Percentiles rank a stretch among this genome's conserved stretches.
These are phyloP conservation scores for Aspergillus sp. DNA, from an alignment of 2,329 filamentous ascomycete genomes.

Conservation along the genomic window DNA sequence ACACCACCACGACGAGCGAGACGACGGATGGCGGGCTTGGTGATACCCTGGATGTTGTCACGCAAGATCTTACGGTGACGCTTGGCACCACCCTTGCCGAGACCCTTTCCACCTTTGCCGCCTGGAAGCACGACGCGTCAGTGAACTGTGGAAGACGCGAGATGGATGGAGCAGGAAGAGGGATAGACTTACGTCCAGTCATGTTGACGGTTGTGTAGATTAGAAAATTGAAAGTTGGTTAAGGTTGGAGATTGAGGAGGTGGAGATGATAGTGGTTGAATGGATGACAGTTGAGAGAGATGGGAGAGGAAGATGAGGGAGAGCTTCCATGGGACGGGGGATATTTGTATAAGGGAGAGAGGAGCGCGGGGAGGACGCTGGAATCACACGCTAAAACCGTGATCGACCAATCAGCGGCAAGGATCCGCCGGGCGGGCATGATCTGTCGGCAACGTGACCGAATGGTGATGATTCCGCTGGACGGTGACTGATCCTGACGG, in stretches of 20 bases:
- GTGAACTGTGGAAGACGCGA: slow-evolving; percentile 20
- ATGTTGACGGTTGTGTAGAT: slow-evolving; percentile 47
- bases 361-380: slow-evolving; percentile 25
- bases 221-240: slow-evolving; percentile 27
- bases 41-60: slow-evolving; percentile 99
- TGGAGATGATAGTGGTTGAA: slow-evolving; percentile 22
- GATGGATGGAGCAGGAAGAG: not conserved
- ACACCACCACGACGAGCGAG: slow-evolving; percentile 98
- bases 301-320: slow-evolving; percentile 24
- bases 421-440: slow-evolving; percentile 28
- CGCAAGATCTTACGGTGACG: slow-evolving; percentile 98
- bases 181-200: slow-evolving; percentile 56
- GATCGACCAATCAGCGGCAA: slow-evolving; percentile 36
- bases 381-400: slow-evolving; percentile 37
- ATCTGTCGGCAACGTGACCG: slow-evolving; percentile 29
- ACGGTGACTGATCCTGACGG: slow-evolving; percentile 25
- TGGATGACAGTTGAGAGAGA: slow-evolving; percentile 22
- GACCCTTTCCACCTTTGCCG: slow-evolving; percentile 95
- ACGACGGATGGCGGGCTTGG: slow-evolving; percentile 97
- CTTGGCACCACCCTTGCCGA: slow-evolving; percentile 98
- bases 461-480: slow-evolving; percentile 24
- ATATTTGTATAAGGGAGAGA: slow-evolving; percentile 41
- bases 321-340: slow-evolving; percentile 27
- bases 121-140: slow-evolving; percentile 59
- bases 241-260: slow-evolving; percentile 25